Evolutionary conservation across 2,329 filamentous ascomycete genomes (phyloP).

Genomic region (Sodiomyces alkalinus): DNA sequence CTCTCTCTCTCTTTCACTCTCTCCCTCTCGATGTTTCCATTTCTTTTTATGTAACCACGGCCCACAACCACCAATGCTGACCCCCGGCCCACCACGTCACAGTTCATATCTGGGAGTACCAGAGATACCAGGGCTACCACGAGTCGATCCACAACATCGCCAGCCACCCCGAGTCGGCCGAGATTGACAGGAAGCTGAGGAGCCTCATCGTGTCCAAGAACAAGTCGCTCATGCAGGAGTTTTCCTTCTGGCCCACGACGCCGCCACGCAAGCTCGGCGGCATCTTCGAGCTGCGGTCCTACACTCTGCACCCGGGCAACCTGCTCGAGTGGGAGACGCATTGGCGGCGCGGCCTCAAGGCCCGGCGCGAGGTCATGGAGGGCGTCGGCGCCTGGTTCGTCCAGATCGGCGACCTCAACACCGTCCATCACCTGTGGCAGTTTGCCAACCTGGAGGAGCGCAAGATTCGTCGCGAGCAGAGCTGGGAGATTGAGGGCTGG

Average conservation of each 20-base stretch:
- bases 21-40: too few species aligned
- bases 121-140: slow-evolving; percentile 92
- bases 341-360: slow-evolving; percentile 84
- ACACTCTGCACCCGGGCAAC: slow-evolving; percentile 90
- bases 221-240: slow-evolving; percentile 95
- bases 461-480: slow-evolving; percentile 78
- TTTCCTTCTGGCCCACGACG: slow-evolving; percentile 97
- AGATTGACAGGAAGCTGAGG: slow-evolving; percentile 75
- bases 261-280: slow-evolving; percentile 80
- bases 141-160: slow-evolving; percentile 77
- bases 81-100: slow-evolving; percentile 1
- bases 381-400: slow-evolving; percentile 98
- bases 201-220: slow-evolving; percentile 72
- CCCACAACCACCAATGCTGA: neutral
- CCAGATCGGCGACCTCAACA: slow-evolving; percentile 94
- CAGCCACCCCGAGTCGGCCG: slow-evolving; percentile 65
- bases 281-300: slow-evolving; percentile 89
- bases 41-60: too few species aligned
- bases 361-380: slow-evolving; percentile 93
- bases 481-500: slow-evolving; percentile 92
- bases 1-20: too few species aligned
- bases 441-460: slow-evolving; percentile 94
- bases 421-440: slow-evolving; percentile 96
- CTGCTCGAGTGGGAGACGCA: slow-evolving; percentile 97
- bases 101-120: slow-evolving; percentile 99